Conservation (phyloP, 306 rosid species). For the Trifolium subterraneum region DNA sequence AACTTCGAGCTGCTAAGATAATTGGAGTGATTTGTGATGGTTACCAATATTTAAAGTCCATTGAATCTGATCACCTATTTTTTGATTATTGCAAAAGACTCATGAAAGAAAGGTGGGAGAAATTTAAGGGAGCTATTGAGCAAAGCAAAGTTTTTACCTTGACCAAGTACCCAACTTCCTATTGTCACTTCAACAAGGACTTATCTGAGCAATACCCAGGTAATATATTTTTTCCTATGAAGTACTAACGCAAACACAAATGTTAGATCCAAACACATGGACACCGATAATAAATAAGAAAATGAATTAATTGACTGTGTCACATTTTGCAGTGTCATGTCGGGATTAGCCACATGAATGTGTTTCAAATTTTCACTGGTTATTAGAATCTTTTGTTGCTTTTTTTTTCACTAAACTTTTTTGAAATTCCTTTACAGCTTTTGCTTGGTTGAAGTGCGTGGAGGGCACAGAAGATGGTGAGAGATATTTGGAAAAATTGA, state of each 20-base stretch:
- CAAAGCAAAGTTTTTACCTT: no score
- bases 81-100: conserved; percentile 49
- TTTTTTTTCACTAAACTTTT: background rate
- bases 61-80: conserved; percentile 48
- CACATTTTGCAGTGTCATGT: background rate
- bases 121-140: no score
- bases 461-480: no score
- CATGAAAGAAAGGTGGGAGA: conserved; percentile 74
- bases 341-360: no score
- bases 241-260: background rate
- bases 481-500: no score
- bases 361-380: background rate
- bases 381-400: background rate
- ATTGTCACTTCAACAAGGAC: no score
- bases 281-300: no score
- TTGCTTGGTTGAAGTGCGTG: conserved; percentile 86
- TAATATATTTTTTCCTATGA: background rate
- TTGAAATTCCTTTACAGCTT: conserved; percentile 46
- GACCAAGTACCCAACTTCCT: no score
- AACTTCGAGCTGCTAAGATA: conserved; percentile 68
- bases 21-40: conserved; percentile 63
- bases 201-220: conserved; percentile 61
- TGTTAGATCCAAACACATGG: no score
- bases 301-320: no score
- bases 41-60: conserved; percentile 48